Conservation (phyloP, 2,329 filamentous ascomycete genomes). For the Exophiala calicioides region DNA sequence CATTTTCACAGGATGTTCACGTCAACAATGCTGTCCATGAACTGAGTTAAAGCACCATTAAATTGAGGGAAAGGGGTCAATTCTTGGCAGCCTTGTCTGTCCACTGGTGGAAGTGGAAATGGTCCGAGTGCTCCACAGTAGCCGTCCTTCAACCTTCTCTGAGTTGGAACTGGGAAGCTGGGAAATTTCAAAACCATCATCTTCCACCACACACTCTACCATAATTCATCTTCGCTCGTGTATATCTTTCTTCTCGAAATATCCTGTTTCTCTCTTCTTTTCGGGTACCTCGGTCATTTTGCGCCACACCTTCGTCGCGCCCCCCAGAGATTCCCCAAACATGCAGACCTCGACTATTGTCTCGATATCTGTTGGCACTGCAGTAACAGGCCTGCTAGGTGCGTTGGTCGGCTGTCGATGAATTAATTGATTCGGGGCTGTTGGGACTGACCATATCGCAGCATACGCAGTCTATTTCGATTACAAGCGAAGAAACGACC, state of each 20-base stretch:
- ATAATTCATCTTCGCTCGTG: neutral
- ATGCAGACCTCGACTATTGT: constrained; percentile 57
- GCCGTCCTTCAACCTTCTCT: too few species aligned
- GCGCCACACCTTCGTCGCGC: neutral
- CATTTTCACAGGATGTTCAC: too few species aligned
- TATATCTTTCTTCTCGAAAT: neutral
- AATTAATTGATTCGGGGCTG: constrained; percentile 1
- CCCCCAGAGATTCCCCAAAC: constrained; percentile 1
- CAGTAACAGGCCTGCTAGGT: constrained; percentile 60
- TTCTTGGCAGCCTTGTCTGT: too few species aligned
- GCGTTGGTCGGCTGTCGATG: constrained; percentile 27
- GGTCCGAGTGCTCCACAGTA: too few species aligned
- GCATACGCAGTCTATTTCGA: constrained; percentile 69
- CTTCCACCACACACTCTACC: neutral
- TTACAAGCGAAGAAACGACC: constrained; percentile 63
- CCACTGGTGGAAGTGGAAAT: too few species aligned
- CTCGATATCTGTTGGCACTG: constrained; percentile 59
- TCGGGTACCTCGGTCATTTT: neutral
- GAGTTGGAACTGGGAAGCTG: too few species aligned
- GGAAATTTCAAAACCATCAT: constrained; percentile 7
- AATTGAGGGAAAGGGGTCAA: too few species aligned
- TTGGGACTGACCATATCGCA: constrained; percentile 31
- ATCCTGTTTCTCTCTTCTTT: neutral
- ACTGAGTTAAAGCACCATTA: too few species aligned
- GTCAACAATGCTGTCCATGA: too few species aligned